Conservation (phyloP, 2,329 filamentous ascomycete species). For the Colletotrichum spaethianum region DNA sequence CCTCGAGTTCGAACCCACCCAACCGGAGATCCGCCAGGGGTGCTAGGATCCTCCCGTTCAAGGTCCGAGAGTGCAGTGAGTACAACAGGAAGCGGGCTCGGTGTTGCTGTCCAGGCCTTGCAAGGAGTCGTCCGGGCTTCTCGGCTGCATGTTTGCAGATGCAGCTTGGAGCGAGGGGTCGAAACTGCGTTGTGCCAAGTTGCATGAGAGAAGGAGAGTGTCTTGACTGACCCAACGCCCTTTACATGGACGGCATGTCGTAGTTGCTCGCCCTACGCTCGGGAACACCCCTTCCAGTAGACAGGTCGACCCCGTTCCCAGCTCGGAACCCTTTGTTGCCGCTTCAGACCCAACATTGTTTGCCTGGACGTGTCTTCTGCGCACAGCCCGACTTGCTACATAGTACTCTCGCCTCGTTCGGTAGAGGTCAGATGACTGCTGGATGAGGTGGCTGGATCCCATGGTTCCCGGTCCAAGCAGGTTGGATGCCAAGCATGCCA, state of each 20-base stretch:
- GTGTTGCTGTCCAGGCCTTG: background rate
- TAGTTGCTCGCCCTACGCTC: constrained; percentile 10
- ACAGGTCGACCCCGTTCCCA: background rate
- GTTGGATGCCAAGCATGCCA: constrained; percentile 25
- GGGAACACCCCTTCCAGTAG: constrained; percentile 21
- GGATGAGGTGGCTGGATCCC: constrained; percentile 26
- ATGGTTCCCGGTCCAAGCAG: background rate
- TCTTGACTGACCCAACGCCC: background rate
- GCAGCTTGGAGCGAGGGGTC: background rate
- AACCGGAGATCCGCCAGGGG: constrained; percentile 31
- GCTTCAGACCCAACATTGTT: background rate
- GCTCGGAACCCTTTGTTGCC: constrained; percentile 16
- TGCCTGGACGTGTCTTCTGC: constrained; percentile 5
- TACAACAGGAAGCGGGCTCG: background rate
- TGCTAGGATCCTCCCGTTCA: constrained; percentile 35
- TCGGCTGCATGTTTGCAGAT: background rate
- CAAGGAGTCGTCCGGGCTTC: background rate
- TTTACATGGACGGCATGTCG: background rate
- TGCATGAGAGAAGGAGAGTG: background rate
- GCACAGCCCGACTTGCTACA: constrained; percentile 15
- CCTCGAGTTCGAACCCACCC: constrained; percentile 3
- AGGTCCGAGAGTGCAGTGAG: background rate
- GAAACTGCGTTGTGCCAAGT: background rate
- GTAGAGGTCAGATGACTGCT: constrained; percentile 34
- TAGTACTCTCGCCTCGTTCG: constrained; percentile 15